Conservation (phyloP, 345 rosid genomes). For the Passiflora organensis region DNA sequence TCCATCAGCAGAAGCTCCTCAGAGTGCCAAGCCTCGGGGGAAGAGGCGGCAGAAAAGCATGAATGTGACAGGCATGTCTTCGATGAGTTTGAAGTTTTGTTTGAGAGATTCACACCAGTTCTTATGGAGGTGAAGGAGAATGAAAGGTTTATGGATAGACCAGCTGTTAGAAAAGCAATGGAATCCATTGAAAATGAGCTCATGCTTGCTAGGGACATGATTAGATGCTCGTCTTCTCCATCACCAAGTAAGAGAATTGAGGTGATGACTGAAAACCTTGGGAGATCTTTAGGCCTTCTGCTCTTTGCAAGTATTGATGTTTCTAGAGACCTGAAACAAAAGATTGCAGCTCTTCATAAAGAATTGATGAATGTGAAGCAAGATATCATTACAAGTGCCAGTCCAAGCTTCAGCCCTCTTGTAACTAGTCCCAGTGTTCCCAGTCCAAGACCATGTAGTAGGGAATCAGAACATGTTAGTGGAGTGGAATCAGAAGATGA, state of each 20-base stretch:
- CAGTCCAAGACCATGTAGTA: slow-evolving; percentile 16
- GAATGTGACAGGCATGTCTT: slow-evolving; percentile 32
- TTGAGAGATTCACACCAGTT: slow-evolving; percentile 43
- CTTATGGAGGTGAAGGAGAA: slow-evolving; percentile 29
- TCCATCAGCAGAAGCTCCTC: slow-evolving; percentile 29
- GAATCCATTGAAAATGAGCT: slow-evolving; percentile 43
- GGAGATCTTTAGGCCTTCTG: slow-evolving; percentile 66
- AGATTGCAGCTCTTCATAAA: slow-evolving; percentile 37
- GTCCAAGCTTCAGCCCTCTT: slow-evolving; percentile 29
- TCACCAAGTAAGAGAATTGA: slow-evolving; percentile 32
- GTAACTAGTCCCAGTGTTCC: slow-evolving; percentile 18
- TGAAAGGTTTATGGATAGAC: slow-evolving; percentile 28
- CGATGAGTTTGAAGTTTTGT: slow-evolving; percentile 33
- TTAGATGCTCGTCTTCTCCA: slow-evolving; percentile 27
- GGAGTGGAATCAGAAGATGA: slow-evolving; percentile 36
- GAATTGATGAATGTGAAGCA: slow-evolving; percentile 51
- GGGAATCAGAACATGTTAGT: slow-evolving; percentile 29
- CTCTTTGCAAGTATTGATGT: slow-evolving; percentile 45
- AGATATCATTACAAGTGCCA: slow-evolving; percentile 23
- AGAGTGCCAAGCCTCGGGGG: slow-evolving; percentile 28
- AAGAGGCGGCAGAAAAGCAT: slow-evolving; percentile 28
- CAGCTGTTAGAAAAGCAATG: slow-evolving; percentile 38
- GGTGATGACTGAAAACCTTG: slow-evolving; percentile 46
- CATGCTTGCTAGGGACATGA: slow-evolving; percentile 31
- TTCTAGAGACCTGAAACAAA: slow-evolving; percentile 35